Base-by-base conservation (phyloP, 2,329 filamentous ascomycete genomes). In the Triangularia verruculosa region DNA sequence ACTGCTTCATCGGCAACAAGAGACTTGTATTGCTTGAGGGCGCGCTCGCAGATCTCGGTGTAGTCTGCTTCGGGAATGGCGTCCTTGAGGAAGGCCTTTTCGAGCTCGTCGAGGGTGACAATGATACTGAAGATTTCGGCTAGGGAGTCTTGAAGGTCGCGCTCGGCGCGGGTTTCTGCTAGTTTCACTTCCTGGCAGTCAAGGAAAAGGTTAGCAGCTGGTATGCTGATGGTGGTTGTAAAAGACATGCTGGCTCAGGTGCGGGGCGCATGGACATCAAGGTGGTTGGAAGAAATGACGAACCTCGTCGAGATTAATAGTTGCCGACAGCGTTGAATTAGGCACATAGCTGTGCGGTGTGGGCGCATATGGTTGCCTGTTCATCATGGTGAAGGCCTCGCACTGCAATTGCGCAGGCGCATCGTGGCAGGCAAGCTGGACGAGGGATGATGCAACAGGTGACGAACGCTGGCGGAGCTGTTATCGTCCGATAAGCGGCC, bases 41-140 rank as follows among this genome's bases (percentile, higher is more conserved):
- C 86, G 43, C 95, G 87, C 74, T 93, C 91, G 81, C 96, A 99
- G 69, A 95, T 97, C 74, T 98, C 95, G 1, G 93, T 96, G 76
- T 99, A 99, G 72, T 97, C 94, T 59, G 84, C 83, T 77, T 98
- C 95, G 5, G 90, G 86, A 58, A 99, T 89, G 22, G 93, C 94
- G 81, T 99, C 95, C 74, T 97, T 96, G 43, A 99, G 86, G 74
- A 97, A 99, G 0, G 94, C 96, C 76, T 96, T 97, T 73, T 99
- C 95, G 1, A 99, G 85, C 68, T 96, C 93, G 74, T 99, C 95
- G 2, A 99, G 82, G 0, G 95, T 98, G 66, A 97, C 86, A 39
- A 99, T 94, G 69, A 99, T 98, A 78, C 93, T 97, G 78, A 98
- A 99, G 24, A 99, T 89, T 78, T 99, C 95, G 61, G 94, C 95